Percentiles rank a stretch among this genome's conserved stretches.
Evolutionary conservation across 2,329 filamentous ascomycete species (phyloP).

Genomic region (Teratosphaeria epicoccoides): DNA sequence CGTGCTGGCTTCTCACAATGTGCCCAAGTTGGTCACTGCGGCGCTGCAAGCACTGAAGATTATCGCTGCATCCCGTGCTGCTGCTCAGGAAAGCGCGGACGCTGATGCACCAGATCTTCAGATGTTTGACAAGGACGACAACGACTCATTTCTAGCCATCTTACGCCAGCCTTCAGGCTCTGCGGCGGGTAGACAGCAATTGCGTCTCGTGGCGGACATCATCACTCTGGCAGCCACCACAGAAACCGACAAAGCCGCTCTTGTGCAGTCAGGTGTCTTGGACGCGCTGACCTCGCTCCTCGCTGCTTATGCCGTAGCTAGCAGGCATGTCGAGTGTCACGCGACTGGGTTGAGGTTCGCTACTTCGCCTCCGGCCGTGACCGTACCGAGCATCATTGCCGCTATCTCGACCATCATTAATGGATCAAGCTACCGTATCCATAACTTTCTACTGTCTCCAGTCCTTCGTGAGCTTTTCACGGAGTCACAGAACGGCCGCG

Average conservation of each 20-base stretch:
- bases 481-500: constrained; percentile 8
- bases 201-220: constrained; percentile 48
- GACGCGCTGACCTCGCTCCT: constrained; percentile 68
- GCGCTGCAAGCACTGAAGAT: constrained; percentile 65
- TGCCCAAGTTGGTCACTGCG: constrained; percentile 58
- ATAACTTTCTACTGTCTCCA: constrained; percentile 43
- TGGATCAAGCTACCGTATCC: constrained; percentile 67
- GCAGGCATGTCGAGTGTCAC: constrained; percentile 17
- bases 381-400: constrained; percentile 61
- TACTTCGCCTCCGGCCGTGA: constrained; percentile 46
- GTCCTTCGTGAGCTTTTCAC: constrained; percentile 30
- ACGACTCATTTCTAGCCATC: constrained; percentile 55
- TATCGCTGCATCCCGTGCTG: constrained; percentile 49
- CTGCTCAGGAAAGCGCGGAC: constrained; percentile 1
- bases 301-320: constrained; percentile 45
- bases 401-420: constrained; percentile 67
- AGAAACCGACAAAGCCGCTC: constrained; percentile 57
- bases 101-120: neutral
- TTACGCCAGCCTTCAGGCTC: constrained; percentile 48
- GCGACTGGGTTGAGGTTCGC: constrained; percentile 22
- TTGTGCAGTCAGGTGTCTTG: constrained; percentile 63
- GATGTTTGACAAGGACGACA: constrained; percentile 53
- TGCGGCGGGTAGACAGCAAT: constrained; percentile 49
- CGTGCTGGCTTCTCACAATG: constrained; percentile 51
- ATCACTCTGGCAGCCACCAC: constrained; percentile 56